Base-by-base conservation (phyloP, 306 rosid genomes). In the Vicia faba region DNA sequence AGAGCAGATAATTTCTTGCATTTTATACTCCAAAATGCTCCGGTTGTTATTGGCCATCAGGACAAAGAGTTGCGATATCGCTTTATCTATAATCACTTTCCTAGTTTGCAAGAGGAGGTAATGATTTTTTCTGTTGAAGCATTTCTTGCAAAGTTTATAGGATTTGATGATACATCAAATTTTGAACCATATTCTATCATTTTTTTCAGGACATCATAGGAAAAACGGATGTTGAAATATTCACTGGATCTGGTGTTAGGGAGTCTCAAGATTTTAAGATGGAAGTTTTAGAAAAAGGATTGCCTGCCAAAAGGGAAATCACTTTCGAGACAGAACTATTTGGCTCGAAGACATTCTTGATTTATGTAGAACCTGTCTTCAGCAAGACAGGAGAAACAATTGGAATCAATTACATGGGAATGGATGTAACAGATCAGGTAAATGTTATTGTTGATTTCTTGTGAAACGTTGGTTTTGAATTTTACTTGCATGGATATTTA, bases 381-480 rank as follows among this genome's bases (percentile, higher is more conserved):
- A 89, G 91, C 87, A 92, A 92, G 80, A 79, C 89, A 58, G 96
- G 96, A 68, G 93, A 87, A 74, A 92, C 90, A 41, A 81, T 92
- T 70, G 98, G 98, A 66, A 83, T 92, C 78, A 89, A 92, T 20
- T 92, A 92, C 68, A 89, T 92, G 96, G 98, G 96, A 64, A 92
- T 92, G 96, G 98, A 92, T 81, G 85, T 89, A 68, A 85, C 96
- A 26, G 98, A 89, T 80, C 98, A 92, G 96, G 96, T 92, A 79
- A 56, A 64, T 44, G 10, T 18, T 29, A 7, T 11, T 58, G 39
- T 38, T 49, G 3, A 5, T 13, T 40, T 1, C 14, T 16, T 46
- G 19, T 13, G 16, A 44, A 14, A 5, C 14, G 14, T 46, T 1
- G 23, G 11, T 15, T 15, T 46, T 15, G 5, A 15, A 1, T 46